phyloP scores from a whole-genome alignment of 2,329 filamentous ascomycete species.

The Cladosporium colombiae region DNA sequence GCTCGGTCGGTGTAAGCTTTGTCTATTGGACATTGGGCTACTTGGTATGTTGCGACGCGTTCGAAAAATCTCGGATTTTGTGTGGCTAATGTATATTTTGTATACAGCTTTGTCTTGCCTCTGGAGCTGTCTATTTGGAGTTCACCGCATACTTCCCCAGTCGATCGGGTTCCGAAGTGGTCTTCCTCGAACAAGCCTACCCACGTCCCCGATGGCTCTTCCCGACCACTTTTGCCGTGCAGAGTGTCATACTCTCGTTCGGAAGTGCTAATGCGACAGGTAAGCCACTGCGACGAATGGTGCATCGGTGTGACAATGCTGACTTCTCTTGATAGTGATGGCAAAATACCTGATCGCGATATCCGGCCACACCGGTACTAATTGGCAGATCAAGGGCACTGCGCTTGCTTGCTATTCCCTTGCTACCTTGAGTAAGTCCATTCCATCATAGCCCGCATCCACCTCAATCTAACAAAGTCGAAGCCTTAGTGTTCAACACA shows the following conservation, averaged over 20 bases:
- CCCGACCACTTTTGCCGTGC: constrained; percentile 64
- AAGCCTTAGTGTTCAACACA: constrained; percentile 10
- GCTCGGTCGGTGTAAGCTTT: constrained; percentile 62
- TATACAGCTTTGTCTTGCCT: constrained; percentile 6
- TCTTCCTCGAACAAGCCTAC: constrained; percentile 68
- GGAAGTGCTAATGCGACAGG: constrained; percentile 64
- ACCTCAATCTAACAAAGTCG: neutral
- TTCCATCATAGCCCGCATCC: too few relatives aligned
- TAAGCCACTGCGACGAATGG: neutral
- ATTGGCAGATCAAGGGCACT: constrained; percentile 67
- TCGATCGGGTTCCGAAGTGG: constrained; percentile 62
- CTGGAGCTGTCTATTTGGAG: constrained; percentile 59
- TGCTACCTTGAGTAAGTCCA: constrained; percentile 42
- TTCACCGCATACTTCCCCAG: constrained; percentile 66
- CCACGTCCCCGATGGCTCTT: constrained; percentile 65
- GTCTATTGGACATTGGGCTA: constrained; percentile 67
- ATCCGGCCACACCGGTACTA: constrained; percentile 50
- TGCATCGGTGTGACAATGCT: neutral
- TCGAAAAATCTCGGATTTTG: neutral
- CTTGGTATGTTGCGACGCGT: constrained; percentile 51
- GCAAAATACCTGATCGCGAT: constrained; percentile 65
- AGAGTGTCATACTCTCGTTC: constrained; percentile 65
- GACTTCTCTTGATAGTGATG: constrained; percentile 38
- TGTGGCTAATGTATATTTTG: neutral
- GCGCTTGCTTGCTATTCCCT: constrained; percentile 65